Evolutionary conservation across 2,329 filamentous ascomycete genomes (phyloP).

Genomic region (Epicoccum nigrum): DNA sequence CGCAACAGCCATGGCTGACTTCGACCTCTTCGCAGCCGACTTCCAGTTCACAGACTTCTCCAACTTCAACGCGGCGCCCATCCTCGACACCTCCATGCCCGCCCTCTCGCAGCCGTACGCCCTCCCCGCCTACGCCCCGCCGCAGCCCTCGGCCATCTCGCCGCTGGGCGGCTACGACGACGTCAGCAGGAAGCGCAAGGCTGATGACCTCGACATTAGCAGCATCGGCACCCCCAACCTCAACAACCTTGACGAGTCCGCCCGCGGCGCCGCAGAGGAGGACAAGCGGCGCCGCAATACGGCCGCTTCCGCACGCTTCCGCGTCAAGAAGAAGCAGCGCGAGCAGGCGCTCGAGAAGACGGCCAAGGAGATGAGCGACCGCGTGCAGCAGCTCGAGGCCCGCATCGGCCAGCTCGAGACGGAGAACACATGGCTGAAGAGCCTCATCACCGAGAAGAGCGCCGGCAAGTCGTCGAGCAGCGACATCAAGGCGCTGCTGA

Average conservation of each 20-base stretch:
- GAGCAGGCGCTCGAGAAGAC: conserved; percentile 59
- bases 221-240: conserved; percentile 35
- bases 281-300: conserved; percentile 62
- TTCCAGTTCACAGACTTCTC: conserved; percentile 57
- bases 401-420: conserved; percentile 61
- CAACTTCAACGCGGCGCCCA: conserved; percentile 42
- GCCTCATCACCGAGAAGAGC: conserved; percentile 58
- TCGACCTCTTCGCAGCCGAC: conserved; percentile 47
- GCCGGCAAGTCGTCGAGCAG: conserved; percentile 41
- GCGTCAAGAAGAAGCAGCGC: conserved; percentile 62
- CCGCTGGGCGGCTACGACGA: conserved; percentile 38
- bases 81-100: conserved; percentile 42
- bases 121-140: conserved; percentile 36
- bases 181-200: conserved; percentile 55
- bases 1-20: conserved; percentile 41
- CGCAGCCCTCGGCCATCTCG: conserved; percentile 34
- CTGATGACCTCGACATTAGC: conserved; percentile 43
- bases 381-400: conserved; percentile 58
- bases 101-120: conserved; percentile 36
- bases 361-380: conserved; percentile 58
- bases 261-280: conserved; percentile 57
- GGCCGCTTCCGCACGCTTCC: conserved; percentile 59
- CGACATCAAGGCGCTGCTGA: conserved; percentile 44
- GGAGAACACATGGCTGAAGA: conserved; percentile 61
- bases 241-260: conserved; percentile 54